Percentiles rank a stretch among this genome's conserved stretches.
Evolutionary conservation across 805 yeast genomes (phyloP).

Genomic region (Metschnikowia continentalis): DNA sequence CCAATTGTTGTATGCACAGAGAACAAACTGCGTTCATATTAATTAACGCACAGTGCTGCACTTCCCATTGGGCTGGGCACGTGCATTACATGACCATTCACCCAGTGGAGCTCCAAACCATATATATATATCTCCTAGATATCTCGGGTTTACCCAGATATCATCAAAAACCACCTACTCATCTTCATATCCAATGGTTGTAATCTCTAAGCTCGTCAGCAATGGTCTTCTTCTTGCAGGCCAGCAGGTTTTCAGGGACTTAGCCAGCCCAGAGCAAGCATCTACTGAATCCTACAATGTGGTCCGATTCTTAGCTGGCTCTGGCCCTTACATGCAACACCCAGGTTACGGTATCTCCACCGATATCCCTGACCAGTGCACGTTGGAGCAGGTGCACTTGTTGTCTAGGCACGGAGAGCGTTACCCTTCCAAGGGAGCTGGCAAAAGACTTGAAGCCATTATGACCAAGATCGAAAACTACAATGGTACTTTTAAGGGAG

Average conservation of each 20-base stretch:
- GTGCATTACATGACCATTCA: not conserved
- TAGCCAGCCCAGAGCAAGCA: slow-evolving; percentile 40
- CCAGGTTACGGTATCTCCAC: slow-evolving; percentile 51
- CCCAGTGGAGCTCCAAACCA: not conserved
- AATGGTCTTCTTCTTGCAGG: slow-evolving; percentile 29
- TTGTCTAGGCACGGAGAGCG: slow-evolving; percentile 79
- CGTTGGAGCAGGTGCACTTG: slow-evolving; percentile 63
- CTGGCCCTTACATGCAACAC: slow-evolving; percentile 52
- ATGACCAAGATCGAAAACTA: slow-evolving; percentile 24
- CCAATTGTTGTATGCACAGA: not conserved
- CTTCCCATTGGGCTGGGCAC: not conserved
- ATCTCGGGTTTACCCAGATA: not conserved
- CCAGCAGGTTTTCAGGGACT: slow-evolving; percentile 24
- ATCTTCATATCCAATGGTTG: slow-evolving; percentile 6
- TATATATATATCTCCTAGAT: not conserved
- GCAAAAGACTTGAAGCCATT: slow-evolving; percentile 25
- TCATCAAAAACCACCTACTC: not conserved
- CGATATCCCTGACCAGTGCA: slow-evolving; percentile 48
- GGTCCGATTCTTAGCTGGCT: slow-evolving; percentile 49
- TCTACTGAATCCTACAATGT: slow-evolving; percentile 44
- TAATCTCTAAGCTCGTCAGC: slow-evolving; percentile 22
- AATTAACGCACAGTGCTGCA: not conserved
- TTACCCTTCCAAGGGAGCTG: slow-evolving; percentile 42
- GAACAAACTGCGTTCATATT: not conserved
- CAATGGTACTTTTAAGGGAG: slow-evolving; percentile 40